A percentile compares a stretch with the other conserved stretches of the same genome.
Evolutionary conservation across 306 rosid genomes (phyloP).

Genomic region (Dicorynia guianensis): DNA sequence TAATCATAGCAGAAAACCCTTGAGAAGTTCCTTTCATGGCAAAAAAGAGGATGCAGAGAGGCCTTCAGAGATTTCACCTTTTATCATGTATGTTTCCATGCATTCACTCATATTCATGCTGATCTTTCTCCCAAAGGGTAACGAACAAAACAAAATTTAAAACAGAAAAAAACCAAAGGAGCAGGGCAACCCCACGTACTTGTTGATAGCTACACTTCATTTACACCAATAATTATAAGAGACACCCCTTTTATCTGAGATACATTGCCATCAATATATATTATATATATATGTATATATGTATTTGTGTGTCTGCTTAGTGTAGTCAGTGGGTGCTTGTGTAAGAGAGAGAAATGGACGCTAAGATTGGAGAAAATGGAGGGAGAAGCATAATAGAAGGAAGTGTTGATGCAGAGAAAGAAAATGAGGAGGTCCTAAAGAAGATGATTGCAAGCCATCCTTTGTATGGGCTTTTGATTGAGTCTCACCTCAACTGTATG

Average conservation of each 20-base stretch:
- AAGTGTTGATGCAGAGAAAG: slow-evolving; percentile 28
- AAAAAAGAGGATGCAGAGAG: slow-evolving; percentile 27
- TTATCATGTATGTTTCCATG: slow-evolving; percentile 34
- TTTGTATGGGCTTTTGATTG: slow-evolving; percentile 54
- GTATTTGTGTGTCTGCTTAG: background rate
- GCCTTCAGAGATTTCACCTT: slow-evolving; percentile 36
- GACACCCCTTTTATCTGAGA: slow-evolving; percentile 40
- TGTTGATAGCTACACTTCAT: slow-evolving; percentile 45
- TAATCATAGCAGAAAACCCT: slow-evolving; percentile 48
- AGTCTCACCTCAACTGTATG: slow-evolving; percentile 60
- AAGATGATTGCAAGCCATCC: slow-evolving; percentile 60
- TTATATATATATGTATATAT: slow-evolving; percentile 29
- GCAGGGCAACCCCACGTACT: slow-evolving; percentile 43
- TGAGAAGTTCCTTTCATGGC: slow-evolving; percentile 50
- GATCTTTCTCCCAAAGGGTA: slow-evolving; percentile 41
- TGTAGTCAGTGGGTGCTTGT: slow-evolving; percentile 17
- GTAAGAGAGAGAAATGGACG: slow-evolving; percentile 42
- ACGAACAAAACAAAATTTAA: slow-evolving; percentile 21
- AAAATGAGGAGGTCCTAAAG: slow-evolving; percentile 48
- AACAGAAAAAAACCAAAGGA: slow-evolving; percentile 36
- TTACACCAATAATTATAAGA: slow-evolving; percentile 41
- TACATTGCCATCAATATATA: background rate
- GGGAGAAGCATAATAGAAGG: slow-evolving; percentile 7
- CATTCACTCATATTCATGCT: slow-evolving; percentile 34
- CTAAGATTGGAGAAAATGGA: slow-evolving; percentile 1